A percentile compares a stretch with the other conserved stretches of the same genome.
phyloP scores from a whole-genome alignment of 257 asterid species.

The Striga asiatica region DNA sequence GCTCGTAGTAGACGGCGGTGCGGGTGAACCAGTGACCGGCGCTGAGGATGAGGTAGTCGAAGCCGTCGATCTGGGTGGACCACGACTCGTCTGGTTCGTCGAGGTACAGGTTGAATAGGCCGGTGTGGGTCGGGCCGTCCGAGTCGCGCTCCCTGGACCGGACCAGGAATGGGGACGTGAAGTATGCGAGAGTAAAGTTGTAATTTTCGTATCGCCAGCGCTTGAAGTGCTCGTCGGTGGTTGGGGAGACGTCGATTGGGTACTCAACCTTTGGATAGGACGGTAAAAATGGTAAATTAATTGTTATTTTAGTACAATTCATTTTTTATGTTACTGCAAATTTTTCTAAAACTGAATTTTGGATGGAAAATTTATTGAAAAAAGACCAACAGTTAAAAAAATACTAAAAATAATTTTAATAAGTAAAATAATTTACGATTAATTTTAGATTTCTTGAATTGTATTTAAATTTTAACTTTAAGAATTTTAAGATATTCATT shows the following conservation, averaged over 20 bases:
- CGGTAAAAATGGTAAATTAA: no score
- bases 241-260: constrained; percentile 39
- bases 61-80: constrained; percentile 39
- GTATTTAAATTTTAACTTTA: no score
- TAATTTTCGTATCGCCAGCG: constrained; percentile 33
- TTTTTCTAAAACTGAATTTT: no score
- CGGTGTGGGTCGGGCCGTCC: constrained; percentile 36
- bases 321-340: no score
- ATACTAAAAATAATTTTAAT: no score
- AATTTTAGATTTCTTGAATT: no score
- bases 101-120: constrained; percentile 44
- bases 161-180: constrained; percentile 43
- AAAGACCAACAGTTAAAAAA: no score
- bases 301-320: no score
- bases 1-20: constrained; percentile 33
- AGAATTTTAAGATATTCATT: no score
- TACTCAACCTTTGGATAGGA: constrained; percentile 45
- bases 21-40: constrained; percentile 73
- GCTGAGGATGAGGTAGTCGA: constrained; percentile 43
- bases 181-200: constrained; percentile 47
- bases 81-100: constrained; percentile 47
- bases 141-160: constrained; percentile 27
- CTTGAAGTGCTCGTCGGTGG: constrained; percentile 29
- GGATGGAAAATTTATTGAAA: no score
- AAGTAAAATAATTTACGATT: no score